A percentile compares a stretch with the other conserved stretches of the same genome.
Conservation (phyloP, 768 basidiomycete species). For the Xerocomellus chrysenteron region DNA sequence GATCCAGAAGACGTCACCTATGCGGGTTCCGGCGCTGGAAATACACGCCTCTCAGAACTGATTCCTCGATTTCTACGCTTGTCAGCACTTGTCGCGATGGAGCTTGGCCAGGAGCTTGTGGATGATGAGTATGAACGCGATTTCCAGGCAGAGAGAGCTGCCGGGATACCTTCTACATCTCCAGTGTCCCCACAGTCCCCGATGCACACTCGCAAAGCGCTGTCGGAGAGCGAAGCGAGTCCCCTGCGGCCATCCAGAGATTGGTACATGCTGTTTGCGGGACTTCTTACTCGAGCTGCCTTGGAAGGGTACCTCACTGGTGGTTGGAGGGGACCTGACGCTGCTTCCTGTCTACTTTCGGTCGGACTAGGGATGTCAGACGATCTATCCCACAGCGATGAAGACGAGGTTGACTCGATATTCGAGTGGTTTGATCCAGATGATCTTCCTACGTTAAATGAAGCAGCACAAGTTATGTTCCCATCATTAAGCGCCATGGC, state of each 20-base stretch:
- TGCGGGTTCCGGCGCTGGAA: constrained; percentile 46
- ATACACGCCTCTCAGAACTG: constrained; percentile 63
- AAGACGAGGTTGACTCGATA: constrained; percentile 36
- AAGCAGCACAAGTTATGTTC: constrained; percentile 70
- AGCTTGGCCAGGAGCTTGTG: constrained; percentile 69
- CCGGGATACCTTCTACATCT: constrained; percentile 8
- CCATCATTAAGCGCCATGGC: constrained; percentile 43
- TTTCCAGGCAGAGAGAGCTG: constrained; percentile 28
- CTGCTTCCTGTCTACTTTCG: constrained; percentile 68
- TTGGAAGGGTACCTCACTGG: constrained; percentile 83
- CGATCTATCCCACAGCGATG: constrained; percentile 24
- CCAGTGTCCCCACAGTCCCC: constrained; percentile 14
- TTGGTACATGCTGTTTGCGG: constrained; percentile 81
- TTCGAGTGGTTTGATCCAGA: constrained; percentile 72
- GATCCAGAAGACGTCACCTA: constrained; percentile 26
- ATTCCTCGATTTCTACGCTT: constrained; percentile 73
- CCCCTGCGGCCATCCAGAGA: constrained; percentile 67
- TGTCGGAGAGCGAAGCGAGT: constrained; percentile 40
- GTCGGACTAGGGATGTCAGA: constrained; percentile 59
- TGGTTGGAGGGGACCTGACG: constrained; percentile 73
- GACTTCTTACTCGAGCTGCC: constrained; percentile 77
- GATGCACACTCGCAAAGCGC: constrained; percentile 20
- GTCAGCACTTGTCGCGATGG: constrained; percentile 75
- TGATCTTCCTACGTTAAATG: constrained; percentile 64
- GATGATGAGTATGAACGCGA: constrained; percentile 48